Evolutionary conservation across 106 monocot genomes (phyloP), one percentile per base, ranked within the genome.

Genomic region (Dioscorea alata): DNA sequence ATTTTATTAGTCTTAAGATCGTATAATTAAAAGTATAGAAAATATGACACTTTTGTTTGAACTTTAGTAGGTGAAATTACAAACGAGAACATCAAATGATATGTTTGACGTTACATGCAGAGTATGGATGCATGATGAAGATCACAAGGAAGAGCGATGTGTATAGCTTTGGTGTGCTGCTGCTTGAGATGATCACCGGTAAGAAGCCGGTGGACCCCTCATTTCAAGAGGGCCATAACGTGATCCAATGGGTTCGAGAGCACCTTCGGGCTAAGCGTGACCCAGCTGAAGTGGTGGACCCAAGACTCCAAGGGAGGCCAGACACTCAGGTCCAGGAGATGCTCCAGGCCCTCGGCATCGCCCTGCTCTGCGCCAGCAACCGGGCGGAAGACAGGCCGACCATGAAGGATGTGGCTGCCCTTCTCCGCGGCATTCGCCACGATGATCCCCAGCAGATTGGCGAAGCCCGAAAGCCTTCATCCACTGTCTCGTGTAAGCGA

Each of bases 361-460:
- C 90, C 15, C 69, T 85, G 52, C 81, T 90, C 25, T 94, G 94
- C 58, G 74, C 85, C 31, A 90, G 85, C 74, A 65, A 65, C 34
- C 70, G 87, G 4, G 74, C 87, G 4, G 85, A 85, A 57, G 94
- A 94, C 71, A 72, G 94, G 12, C 94, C 94, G 13, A 67, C 79
- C 23, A 94, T 94, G 94, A 90, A 94, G 74, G 94, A 94, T 57
- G 94, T 88, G 21, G 94, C 85, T 19, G 90, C 88, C 0, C 74
- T 94, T 53, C 74, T 94, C 17, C 71, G 85, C 12, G 94, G 71
- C 23, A 87, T 94, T 64, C 79, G 82, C 33, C 83, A 81, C 19
- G 78, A 80, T 54, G 81, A 79, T 48, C 33, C 59, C 50, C 20
- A 59, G 51, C 6, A 65, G 23, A 53, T 42, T 33, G 59, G 33